Base-by-base conservation (phyloP, 805 yeast genomes). In the Suhomyces xylopsoci region DNA sequence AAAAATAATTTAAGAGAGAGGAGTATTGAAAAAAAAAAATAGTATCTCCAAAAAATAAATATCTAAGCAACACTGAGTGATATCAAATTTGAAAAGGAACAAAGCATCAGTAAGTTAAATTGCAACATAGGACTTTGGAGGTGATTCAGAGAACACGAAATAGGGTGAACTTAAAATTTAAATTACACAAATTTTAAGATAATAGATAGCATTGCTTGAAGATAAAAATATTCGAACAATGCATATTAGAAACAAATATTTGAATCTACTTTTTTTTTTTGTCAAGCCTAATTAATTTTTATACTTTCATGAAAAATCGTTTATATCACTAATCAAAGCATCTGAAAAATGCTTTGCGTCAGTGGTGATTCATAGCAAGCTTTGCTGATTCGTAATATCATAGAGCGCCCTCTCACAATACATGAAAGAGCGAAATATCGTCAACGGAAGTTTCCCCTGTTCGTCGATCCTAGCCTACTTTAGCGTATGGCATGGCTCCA, bases 1-100 rank as follows among this genome's bases (percentile, higher is more conserved):
- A 44, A 45, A 47, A 47, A 47, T 34, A 47, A 47, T 28, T 28
- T 17, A 36, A 36, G 42, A 38, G 20, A 38, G 49, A 47, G 49
- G 49, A 47, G 43, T 28, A n/a, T 8, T 14, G 9, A 41, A 42
- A 22, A 42, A 42, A 24, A 41, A 42, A 22, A 17, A 24, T 14
- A 14, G 15, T 34, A 20, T 15, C n/a, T 17, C 12, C 28, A 38
- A 38, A 38, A 26, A 38, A 38, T 38, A 38, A 17, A 19, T 24
- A 36, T 28, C 15, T n/a, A 24, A 22, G 49, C 36, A 24, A 34
- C 49, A 47, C 49, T 36, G 36, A 47, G 49, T 47, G 43, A 47
- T 36, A 36, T 47, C 34, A 34, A 28, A 14, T 42, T 34, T 14
- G 22, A 47, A 47, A 47, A 36, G 49, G 49, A 47, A 47, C 49